Conservation (phyloP, 2,329 filamentous ascomycete genomes). For the Colletotrichum liaoningense region DNA sequence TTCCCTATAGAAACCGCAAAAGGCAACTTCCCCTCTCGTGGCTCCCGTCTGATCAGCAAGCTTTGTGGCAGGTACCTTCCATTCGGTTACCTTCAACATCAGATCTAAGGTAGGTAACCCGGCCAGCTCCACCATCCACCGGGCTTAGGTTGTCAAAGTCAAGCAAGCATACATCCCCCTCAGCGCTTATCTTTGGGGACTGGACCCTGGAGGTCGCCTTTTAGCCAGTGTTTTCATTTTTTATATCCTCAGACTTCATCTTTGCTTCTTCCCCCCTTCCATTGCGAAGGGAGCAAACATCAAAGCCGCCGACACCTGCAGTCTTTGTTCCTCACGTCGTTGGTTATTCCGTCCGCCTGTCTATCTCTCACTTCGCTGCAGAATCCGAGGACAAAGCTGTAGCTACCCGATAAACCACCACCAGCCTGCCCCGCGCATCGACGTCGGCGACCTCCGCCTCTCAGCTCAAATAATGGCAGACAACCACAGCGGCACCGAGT, state of each 20-base stretch:
- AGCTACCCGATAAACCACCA: constrained; percentile 9
- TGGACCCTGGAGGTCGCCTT: constrained; percentile 22
- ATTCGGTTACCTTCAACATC: constrained; percentile 3
- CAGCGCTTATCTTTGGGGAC: constrained; percentile 34
- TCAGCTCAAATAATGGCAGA: constrained; percentile 20
- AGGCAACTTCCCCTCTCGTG: background rate
- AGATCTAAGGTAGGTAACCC: background rate
- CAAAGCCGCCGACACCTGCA: constrained; percentile 3
- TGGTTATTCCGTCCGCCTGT: background rate
- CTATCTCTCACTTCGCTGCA: constrained; percentile 7
- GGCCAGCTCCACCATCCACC: constrained; percentile 25
- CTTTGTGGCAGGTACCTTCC: constrained; percentile 15
- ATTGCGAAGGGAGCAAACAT: constrained; percentile 5
- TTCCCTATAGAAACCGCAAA: background rate
- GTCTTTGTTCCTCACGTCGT: background rate
- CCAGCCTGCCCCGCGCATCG: background rate
- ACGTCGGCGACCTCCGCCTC: constrained; percentile 28
- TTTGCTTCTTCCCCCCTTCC: constrained; percentile 13
- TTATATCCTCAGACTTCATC: background rate
- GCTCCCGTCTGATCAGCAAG: constrained; percentile 6
- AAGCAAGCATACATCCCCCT: constrained; percentile 17
- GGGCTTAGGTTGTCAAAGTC: constrained; percentile 26
- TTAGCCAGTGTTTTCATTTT: constrained; percentile 20
- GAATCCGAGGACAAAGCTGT: constrained; percentile 19
- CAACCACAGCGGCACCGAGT: constrained; percentile 40